Evolutionary conservation across 148 eudicot species (phyloP).

Genomic region (Drosera capensis): DNA sequence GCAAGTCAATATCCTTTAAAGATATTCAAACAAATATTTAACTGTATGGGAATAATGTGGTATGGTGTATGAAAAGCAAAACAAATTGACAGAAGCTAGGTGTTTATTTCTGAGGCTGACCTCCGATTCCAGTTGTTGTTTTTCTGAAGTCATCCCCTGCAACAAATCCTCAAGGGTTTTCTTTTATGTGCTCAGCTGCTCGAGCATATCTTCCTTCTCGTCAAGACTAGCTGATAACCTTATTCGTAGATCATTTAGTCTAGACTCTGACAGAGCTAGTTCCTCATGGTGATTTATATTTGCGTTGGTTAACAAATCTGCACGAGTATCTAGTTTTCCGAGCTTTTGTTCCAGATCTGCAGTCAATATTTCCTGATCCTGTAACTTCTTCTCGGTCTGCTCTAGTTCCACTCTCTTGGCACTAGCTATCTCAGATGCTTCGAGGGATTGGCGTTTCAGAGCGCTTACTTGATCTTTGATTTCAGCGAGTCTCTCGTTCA

Average conservation of each 20-base stretch:
- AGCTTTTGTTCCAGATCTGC: constrained; percentile 31
- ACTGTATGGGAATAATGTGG: too few relatives aligned
- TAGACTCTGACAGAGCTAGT: constrained; percentile 27
- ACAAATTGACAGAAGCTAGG: too few relatives aligned
- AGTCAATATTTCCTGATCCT: constrained; percentile 31
- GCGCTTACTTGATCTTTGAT: constrained; percentile 30
- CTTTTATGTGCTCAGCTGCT: constrained; percentile 28
- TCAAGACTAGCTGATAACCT: constrained; percentile 22
- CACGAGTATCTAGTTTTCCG: constrained; percentile 21
- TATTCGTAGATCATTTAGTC: constrained; percentile 33
- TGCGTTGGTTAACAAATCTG: constrained; percentile 18
- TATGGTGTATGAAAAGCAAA: too few relatives aligned
- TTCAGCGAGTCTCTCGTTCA: constrained; percentile 26
- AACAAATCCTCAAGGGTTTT: constrained; percentile 48
- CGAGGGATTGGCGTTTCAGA: constrained; percentile 29
- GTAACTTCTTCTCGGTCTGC: constrained; percentile 24
- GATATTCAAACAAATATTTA: too few relatives aligned
- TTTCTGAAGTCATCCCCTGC: constrained; percentile 45
- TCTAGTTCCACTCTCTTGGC: constrained; percentile 44
- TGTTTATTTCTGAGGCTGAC: too few relatives aligned
- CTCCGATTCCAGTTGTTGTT: constrained; percentile 55
- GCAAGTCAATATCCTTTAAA: too few relatives aligned
- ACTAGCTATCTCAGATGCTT: constrained; percentile 31
- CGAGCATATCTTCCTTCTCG: constrained; percentile 42
- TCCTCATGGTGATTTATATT: constrained; percentile 29